Evolutionary conservation across 305 asterid species (phyloP), one percentile per base, ranked within the genome.

Genomic region (Salvia sclarea): DNA sequence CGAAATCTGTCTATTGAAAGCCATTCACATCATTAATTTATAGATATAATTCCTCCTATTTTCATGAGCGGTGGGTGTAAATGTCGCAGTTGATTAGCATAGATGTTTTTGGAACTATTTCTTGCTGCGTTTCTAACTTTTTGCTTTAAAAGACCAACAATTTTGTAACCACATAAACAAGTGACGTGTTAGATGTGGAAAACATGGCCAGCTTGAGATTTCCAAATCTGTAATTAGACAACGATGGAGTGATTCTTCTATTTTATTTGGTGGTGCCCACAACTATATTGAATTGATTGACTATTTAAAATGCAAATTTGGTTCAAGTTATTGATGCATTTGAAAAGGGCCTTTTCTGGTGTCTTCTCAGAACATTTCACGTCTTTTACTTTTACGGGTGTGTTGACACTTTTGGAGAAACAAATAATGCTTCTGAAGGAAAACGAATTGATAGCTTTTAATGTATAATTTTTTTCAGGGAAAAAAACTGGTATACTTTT

Each of bases 1-100:
- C 59, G 7, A 24, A 53, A 53, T 31, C 59, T 53, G 59, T 25
- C 37, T 25, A n/a, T 61, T 61, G 4, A 41, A n/a, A 22, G 55
- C 44, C 44, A 38, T 38, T 38, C 45, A 31, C 8, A 61, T 24
- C 50, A 41, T 41, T 22, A 13, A 24, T 61, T 61, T 45, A n/a
- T n/a, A 41, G 7, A 40, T n/a, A 40, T 22, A 38, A 43, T 61
- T 24, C 38, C 21, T 22, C 14, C 1, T 20, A 6, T 31, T 17
- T 20, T 58, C 14, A 16, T 8, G 40, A 24, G 20, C 20, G 61
- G n/a, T n/a, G n/a, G n/a, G n/a, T n/a, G n/a, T n/a, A n/a, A n/a
- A n/a, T n/a, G n/a, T n/a, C n/a, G n/a, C n/a, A 25, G 31, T 4
- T 25, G 3, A 25, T 25, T 25, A 25, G 31, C 31, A 25, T 25